These are phyloP conservation scores for Thelonectria blattea DNA, from an alignment of 2,329 filamentous ascomycete genomes.

Conservation along the genomic window DNA sequence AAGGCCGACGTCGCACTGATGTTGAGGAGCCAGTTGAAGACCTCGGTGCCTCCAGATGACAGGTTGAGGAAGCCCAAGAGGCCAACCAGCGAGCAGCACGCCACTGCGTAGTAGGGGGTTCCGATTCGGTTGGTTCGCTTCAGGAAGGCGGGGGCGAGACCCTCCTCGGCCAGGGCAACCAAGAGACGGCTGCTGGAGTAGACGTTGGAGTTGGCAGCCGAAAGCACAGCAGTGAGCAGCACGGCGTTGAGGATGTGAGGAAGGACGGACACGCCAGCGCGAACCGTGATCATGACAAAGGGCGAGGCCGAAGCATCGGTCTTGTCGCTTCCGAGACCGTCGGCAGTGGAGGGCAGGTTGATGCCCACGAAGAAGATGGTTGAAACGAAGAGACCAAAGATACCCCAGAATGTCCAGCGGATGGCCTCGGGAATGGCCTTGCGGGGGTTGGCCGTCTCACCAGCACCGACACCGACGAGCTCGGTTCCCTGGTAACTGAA, in stretches of 20 bases:
- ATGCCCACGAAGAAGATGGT: conserved; percentile 75
- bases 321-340: conserved; percentile 55
- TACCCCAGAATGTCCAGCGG: conserved; percentile 76
- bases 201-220: conserved; percentile 78
- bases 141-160: conserved; percentile 66
- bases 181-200: conserved; percentile 75
- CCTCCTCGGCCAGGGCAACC: conserved; percentile 68
- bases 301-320: conserved; percentile 69
- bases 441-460: conserved; percentile 74
- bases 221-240: conserved; percentile 78
- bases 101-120: conserved; percentile 68
- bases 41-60: conserved; percentile 60
- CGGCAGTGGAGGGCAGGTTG: conserved; percentile 68
- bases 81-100: conserved; percentile 59
- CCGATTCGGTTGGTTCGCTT: conserved; percentile 65
- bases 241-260: conserved; percentile 78
- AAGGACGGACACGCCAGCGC: conserved; percentile 68
- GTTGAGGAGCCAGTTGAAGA: conserved; percentile 77
- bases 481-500: conserved; percentile 77
- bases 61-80: conserved; percentile 73
- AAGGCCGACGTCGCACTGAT: conserved; percentile 72
- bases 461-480: conserved; percentile 78
- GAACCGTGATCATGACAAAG: conserved; percentile 64
- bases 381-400: conserved; percentile 70
- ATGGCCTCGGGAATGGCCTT: conserved; percentile 77